Conservation (phyloP, 129 eudicot species). For the Lonicera japonica region DNA sequence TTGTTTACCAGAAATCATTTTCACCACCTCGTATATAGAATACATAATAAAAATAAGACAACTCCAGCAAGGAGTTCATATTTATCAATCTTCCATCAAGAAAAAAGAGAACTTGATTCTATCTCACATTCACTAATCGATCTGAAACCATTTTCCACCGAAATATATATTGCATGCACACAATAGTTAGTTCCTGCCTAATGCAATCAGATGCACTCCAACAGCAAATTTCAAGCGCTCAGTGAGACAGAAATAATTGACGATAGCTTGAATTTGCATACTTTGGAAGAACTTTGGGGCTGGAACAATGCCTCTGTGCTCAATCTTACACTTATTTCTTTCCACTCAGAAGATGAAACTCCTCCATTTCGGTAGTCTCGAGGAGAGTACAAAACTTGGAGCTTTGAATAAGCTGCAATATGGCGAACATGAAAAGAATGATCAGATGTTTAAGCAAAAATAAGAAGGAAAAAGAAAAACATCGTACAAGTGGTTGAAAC, state of each 20-base stretch:
- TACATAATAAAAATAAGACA: too few relatives aligned
- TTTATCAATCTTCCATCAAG: too few relatives aligned
- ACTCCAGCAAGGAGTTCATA: too few relatives aligned
- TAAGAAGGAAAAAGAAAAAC: not conserved
- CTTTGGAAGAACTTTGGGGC: conserved; percentile 52
- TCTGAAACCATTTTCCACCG: too few relatives aligned
- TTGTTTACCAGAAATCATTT: too few relatives aligned
- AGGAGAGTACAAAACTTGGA: conserved; percentile 57
- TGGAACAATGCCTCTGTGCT: conserved; percentile 77
- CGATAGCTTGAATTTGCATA: conserved; percentile 66
- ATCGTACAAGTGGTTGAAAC: too few relatives aligned
- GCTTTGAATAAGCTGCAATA: conserved; percentile 64
- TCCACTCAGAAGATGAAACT: conserved; percentile 51
- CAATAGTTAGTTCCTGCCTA: too few relatives aligned
- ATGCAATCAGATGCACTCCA: too few relatives aligned
- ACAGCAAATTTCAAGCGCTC: conserved; percentile 37
- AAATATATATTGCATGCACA: too few relatives aligned
- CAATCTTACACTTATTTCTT: conserved; percentile 63
- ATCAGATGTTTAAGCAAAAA: not conserved
- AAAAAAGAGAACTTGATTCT: too few relatives aligned
- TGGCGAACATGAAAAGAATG: not conserved
- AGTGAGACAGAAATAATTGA: conserved; percentile 58
- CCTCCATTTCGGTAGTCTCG: conserved; percentile 74
- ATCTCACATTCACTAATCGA: too few relatives aligned
- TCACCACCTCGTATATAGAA: too few relatives aligned